phyloP scores from a whole-genome alignment of 1,284 basidiomycete genomes.

The Ceratobasidium sp. region DNA sequence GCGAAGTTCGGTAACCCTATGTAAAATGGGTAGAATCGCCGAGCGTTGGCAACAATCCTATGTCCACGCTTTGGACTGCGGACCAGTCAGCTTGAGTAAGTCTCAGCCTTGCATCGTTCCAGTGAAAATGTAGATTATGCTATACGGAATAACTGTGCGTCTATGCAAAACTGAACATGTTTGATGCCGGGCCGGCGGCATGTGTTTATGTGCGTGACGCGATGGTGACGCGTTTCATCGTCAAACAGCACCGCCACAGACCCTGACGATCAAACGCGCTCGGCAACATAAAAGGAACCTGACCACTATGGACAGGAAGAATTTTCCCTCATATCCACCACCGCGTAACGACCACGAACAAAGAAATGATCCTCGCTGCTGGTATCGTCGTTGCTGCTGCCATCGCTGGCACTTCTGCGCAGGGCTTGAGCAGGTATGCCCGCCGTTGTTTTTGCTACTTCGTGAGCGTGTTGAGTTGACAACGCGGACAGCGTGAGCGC shows the following conservation, averaged over 20 bases:
- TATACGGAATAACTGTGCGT: too few species aligned
- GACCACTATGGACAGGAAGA: neutral
- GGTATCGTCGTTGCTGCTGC: conserved; percentile 23
- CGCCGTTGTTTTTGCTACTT: neutral
- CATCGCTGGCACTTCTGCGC: conserved; percentile 3
- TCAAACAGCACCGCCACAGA: neutral
- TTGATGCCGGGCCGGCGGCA: too few species aligned
- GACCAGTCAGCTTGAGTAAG: neutral
- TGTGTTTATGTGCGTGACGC: neutral
- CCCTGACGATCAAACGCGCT: neutral
- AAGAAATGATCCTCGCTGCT: conserved; percentile 16
- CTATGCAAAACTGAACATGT: too few species aligned
- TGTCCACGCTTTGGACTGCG: neutral
- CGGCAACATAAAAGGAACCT: neutral
- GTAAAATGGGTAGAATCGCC: neutral
- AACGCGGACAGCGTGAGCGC: neutral
- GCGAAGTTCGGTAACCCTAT: too few species aligned
- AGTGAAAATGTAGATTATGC: too few species aligned
- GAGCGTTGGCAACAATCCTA: neutral
- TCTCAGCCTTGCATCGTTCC: too few species aligned
- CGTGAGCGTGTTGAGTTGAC: neutral
- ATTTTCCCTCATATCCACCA: neutral
- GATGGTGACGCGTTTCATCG: too few species aligned
- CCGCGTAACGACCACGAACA: neutral
- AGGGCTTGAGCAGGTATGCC: neutral